Evolutionary conservation across 805 yeast species (phyloP).

Genomic region (Candida ipomoeae): DNA sequence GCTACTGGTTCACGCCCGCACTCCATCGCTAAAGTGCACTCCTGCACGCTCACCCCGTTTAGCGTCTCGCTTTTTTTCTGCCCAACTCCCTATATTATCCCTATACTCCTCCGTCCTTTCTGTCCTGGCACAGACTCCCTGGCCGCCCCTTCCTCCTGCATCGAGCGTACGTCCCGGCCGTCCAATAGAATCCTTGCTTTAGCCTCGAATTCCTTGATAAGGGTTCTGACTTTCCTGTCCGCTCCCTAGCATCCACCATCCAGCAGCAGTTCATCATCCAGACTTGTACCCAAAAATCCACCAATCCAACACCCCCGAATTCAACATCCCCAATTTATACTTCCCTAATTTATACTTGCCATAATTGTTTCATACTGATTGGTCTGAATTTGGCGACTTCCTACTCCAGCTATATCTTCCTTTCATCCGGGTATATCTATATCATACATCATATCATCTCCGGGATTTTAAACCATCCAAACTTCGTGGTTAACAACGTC

Average conservation of each 20-base stretch:
- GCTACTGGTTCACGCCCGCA: not conserved
- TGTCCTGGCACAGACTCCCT: not conserved
- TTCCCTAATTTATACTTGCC: not conserved
- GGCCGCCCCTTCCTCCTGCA: not conserved
- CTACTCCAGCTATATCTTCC: too few species aligned
- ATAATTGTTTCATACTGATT: too few species aligned
- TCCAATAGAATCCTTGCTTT: not conserved
- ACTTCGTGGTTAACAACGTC: too few species aligned
- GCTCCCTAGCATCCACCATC: too few species aligned
- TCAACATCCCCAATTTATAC: not conserved
- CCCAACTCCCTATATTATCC: conserved; percentile 3
- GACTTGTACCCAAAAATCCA: too few species aligned
- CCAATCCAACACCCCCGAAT: not conserved
- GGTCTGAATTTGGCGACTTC: too few species aligned
- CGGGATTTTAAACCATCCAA: too few species aligned
- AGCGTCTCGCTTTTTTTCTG: conserved; percentile 5
- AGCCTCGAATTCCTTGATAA: not conserved
- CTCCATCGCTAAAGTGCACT: conserved; percentile 5
- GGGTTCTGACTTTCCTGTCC: too few species aligned
- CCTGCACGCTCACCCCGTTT: conserved; percentile 4
- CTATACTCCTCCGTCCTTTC: not conserved
- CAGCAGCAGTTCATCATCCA: too few species aligned
- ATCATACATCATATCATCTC: too few species aligned
- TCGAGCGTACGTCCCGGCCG: not conserved
- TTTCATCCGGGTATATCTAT: too few species aligned